Conservation (phyloP, 208 protist genomes). For the Naegleria fowleri region DNA sequence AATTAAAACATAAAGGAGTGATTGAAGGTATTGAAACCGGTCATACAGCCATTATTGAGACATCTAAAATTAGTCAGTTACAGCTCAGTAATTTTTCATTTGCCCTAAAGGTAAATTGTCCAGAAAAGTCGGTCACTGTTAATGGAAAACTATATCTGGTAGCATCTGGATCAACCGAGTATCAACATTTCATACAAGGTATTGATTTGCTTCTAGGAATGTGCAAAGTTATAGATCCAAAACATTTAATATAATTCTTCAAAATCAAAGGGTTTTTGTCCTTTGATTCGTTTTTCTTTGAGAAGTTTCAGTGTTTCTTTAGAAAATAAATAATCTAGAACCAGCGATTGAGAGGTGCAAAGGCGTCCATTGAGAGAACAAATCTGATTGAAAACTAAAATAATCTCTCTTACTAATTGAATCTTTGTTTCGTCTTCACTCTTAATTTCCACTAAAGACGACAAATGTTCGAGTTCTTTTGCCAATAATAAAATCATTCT, state of each 20-base stretch:
- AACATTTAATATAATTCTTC: background rate
- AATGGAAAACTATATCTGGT: background rate
- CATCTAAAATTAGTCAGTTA: background rate
- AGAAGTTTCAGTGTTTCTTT: background rate
- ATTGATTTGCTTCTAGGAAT: background rate
- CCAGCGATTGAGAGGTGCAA: background rate
- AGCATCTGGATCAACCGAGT: background rate
- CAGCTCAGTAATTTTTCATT: background rate
- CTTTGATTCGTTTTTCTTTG: background rate
- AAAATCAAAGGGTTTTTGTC: background rate
- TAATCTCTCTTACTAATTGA: background rate
- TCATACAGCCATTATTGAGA: background rate
- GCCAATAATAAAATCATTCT: background rate
- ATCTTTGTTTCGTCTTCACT: background rate
- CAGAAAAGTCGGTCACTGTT: background rate
- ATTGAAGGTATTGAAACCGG: background rate
- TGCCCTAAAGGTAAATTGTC: background rate
- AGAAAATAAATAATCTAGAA: background rate
- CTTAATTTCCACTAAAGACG: background rate
- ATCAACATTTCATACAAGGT: background rate
- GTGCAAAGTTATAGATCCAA: background rate
- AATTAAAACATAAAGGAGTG: background rate
- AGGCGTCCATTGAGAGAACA: background rate
- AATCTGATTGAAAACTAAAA: background rate
- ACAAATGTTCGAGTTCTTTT: background rate